Base-by-base conservation (phyloP, 2,329 filamentous ascomycete species). In the Whalleya microplaca region DNA sequence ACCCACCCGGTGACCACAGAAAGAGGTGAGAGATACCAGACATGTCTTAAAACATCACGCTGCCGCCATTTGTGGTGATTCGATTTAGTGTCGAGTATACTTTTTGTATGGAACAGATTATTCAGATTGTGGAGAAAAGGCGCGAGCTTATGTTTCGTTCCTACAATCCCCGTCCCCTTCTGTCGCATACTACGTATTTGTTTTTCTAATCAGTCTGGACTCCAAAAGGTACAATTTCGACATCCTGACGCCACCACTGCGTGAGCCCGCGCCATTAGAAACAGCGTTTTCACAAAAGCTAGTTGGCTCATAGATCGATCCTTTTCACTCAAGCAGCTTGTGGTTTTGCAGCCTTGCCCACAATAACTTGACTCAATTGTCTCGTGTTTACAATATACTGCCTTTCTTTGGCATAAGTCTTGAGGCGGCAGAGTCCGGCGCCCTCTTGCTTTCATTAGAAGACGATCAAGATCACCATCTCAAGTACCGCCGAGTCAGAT, bases 401-500 rank as follows among this genome's bases (percentile, higher is more conserved):
- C 43, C 45, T 47, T 43, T 10, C 19, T 54, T 42, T 42, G 29
- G 43, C 37, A 44, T 41, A 14, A 16, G 52, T 40, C 46, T 37
- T 37, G 21, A 58, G 46, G 41, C 47, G 43, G 41, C 37, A 23
- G 40, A n/a, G 37, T 23, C 46, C 42, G 40, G 43, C 27, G 48
- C 42, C 51, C 52, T 51, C 40, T 23, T 63, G 49, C 44, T 48
- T 45, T 55, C 46, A 49, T 48, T 48, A 58, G 43, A 55, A 48
- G n/a, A 55, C 54, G 51, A 55, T 55, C 56, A 32, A 54, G 29
- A 53, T 57, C 42, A 54, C 40, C 51, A 59, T 54, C 37, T 48
- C 47, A 42, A 48, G 55, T 57, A 48, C 57, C 55, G 59, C 51
- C 63, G 64, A 68, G 55, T 66, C 67, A 71, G 69, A 71, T 71